These are phyloP conservation scores for Trichoderma sp. DNA, from an alignment of 2,329 filamentous ascomycete species.

Conservation along the genomic window DNA sequence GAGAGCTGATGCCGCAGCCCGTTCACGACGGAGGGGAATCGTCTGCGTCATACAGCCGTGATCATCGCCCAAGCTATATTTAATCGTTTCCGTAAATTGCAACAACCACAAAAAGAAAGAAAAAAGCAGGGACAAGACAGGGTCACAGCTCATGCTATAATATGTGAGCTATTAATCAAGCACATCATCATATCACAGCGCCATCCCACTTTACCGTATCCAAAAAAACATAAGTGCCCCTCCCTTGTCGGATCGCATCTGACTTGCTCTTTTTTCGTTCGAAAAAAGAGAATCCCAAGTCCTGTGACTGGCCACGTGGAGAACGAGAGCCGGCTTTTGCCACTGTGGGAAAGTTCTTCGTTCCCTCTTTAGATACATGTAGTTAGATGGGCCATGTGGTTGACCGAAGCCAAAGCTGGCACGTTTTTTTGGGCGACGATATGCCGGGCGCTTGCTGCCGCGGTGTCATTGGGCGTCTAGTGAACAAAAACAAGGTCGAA, in stretches of 20 bases:
- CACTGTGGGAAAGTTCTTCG: conserved; percentile 2
- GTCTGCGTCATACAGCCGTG: background rate
- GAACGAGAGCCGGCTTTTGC: conserved; percentile 7
- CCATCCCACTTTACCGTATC: background rate
- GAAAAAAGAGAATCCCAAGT: background rate
- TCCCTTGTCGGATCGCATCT: background rate
- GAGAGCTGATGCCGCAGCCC: background rate
- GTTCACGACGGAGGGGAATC: background rate
- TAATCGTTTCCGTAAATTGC: background rate
- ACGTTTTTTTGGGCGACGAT: background rate
- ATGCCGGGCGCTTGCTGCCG: conserved; percentile 6
- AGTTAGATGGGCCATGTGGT: background rate
- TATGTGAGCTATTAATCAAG: conserved; percentile 6
- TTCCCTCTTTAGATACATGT: too few species aligned
- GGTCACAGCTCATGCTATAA: background rate
- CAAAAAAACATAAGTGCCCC: background rate
- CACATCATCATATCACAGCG: background rate
- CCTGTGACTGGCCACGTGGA: conserved; percentile 16
- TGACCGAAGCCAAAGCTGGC: background rate
- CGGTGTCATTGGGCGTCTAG: background rate
- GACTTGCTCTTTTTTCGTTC: background rate
- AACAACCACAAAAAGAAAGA: background rate
- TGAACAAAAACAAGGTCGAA: background rate
- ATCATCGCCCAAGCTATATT: background rate
- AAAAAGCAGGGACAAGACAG: background rate